Percentiles rank a stretch among this genome's conserved stretches.
phyloP scores from a whole-genome alignment of 108 stramenopile genomes.

The Skeletonema tropicum region DNA sequence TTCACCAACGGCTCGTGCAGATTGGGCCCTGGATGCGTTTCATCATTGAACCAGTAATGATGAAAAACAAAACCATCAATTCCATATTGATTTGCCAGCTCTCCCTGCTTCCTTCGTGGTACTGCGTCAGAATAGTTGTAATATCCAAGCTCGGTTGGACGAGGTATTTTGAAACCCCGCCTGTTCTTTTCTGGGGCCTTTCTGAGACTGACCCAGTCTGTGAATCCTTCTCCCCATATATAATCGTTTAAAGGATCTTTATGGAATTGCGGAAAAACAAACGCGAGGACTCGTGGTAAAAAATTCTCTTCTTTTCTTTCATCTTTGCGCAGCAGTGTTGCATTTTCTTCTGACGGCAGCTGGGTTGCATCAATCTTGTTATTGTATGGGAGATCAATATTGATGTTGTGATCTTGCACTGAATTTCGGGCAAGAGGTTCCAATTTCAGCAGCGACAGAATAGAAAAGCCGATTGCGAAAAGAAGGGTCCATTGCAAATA shows the following conservation, averaged over 20 bases:
- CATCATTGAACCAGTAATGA: constrained; percentile 77
- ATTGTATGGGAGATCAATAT: too few species aligned
- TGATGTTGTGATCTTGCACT: too few species aligned
- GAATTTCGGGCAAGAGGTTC: too few species aligned
- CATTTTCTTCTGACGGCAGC: background rate
- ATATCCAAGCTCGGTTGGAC: constrained; percentile 58
- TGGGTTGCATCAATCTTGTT: too few species aligned
- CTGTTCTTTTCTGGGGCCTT: constrained; percentile 49
- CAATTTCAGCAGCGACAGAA: too few species aligned
- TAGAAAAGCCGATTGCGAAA: too few species aligned
- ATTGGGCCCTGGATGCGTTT: constrained; percentile 48
- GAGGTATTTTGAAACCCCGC: constrained; percentile 47
- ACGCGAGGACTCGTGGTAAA: constrained; percentile 54
- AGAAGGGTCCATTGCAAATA: too few species aligned
- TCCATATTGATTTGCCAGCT: constrained; percentile 56
- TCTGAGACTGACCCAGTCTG: constrained; percentile 65
- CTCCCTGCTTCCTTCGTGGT: constrained; percentile 49
- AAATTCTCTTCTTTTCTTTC: constrained; percentile 13
- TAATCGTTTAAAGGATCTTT: constrained; percentile 66
- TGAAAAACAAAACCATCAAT: constrained; percentile 75
- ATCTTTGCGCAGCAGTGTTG: background rate
- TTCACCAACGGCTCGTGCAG: constrained; percentile 53
- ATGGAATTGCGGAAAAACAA: too few species aligned
- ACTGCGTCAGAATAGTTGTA: constrained; percentile 53
- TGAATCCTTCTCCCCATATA: constrained; percentile 64